These are phyloP conservation scores for Aspergillus bertholletiae DNA, from an alignment of 495 filamentous ascomycete species.

Conservation along the genomic window DNA sequence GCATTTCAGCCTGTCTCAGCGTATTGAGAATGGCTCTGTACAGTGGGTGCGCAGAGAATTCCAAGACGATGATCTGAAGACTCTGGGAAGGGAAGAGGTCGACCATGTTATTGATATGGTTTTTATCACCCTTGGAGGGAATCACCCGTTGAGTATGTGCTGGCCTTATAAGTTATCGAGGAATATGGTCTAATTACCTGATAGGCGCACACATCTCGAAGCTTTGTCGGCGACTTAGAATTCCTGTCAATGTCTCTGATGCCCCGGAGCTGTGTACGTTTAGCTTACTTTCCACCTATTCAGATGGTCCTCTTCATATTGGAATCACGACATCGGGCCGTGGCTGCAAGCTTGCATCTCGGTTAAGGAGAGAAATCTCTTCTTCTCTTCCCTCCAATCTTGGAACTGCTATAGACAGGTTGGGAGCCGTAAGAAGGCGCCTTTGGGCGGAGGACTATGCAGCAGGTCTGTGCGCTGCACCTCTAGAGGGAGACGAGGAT, in stretches of 20 bases:
- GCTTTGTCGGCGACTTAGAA: constrained; percentile 72
- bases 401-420: constrained; percentile 72
- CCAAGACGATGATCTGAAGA: constrained; percentile 68
- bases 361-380: constrained; percentile 86
- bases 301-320: constrained; percentile 88
- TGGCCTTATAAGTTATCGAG: background rate
- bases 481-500: constrained; percentile 65
- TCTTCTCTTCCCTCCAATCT: constrained; percentile 73
- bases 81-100: constrained; percentile 74
- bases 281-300: constrained; percentile 80
- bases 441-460: constrained; percentile 79
- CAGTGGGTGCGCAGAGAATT: constrained; percentile 71
- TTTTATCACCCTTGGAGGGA: constrained; percentile 71
- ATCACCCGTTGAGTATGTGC: constrained; percentile 48
- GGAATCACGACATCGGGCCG: constrained; percentile 94
- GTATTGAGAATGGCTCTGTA: constrained; percentile 68
- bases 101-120: constrained; percentile 81
- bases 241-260: constrained; percentile 92
- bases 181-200: background rate
- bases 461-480: constrained; percentile 40
- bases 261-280: constrained; percentile 86
- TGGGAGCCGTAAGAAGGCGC: constrained; percentile 71
- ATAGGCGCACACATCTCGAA: constrained; percentile 65
- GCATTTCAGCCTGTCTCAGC: constrained; percentile 70
- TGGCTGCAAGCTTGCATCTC: constrained; percentile 88